Percentiles rank a stretch among this genome's conserved stretches.
Evolutionary conservation across 2,329 filamentous ascomycete genomes (phyloP).

Genomic region (Lomentospora prolificans): DNA sequence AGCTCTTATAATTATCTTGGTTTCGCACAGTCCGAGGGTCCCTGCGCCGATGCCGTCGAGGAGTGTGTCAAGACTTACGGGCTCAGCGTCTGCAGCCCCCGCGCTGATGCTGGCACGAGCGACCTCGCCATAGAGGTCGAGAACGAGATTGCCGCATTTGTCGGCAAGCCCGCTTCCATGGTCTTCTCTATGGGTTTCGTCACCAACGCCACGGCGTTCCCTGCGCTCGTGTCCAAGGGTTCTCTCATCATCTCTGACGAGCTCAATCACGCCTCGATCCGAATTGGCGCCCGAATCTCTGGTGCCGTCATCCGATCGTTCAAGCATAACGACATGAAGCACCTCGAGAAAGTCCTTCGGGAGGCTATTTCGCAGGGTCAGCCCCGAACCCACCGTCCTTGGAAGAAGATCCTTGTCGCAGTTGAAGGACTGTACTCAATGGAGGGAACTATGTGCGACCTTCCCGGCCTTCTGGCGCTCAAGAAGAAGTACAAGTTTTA

Average conservation of each 20-base stretch:
- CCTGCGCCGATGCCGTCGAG: constrained; percentile 89
- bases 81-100: constrained; percentile 70
- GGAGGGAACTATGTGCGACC: constrained; percentile 97
- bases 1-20: constrained; percentile 99
- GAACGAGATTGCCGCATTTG: constrained; percentile 77
- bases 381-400: constrained; percentile 93
- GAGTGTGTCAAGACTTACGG: constrained; percentile 77
- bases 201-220: constrained; percentile 89
- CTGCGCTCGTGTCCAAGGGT: constrained; percentile 83
- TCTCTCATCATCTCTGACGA: constrained; percentile 94
- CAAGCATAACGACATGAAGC: constrained; percentile 92
- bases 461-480: constrained; percentile 77
- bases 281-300: constrained; percentile 86
- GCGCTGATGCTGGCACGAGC: constrained; percentile 74
- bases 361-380: constrained; percentile 95
- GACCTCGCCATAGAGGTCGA: constrained; percentile 87
- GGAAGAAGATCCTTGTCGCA: constrained; percentile 97
- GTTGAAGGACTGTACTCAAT: constrained; percentile 98
- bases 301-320: constrained; percentile 93
- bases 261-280: constrained; percentile 95
- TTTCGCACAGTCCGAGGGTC: constrained; percentile 94
- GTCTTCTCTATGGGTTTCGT: constrained; percentile 99
- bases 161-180: constrained; percentile 90
- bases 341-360: constrained; percentile 76
- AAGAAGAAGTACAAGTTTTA: constrained; percentile 97